Evolutionary conservation across 106 monocot species (phyloP).

Genomic region (Alisma plantagoaquatica): DNA sequence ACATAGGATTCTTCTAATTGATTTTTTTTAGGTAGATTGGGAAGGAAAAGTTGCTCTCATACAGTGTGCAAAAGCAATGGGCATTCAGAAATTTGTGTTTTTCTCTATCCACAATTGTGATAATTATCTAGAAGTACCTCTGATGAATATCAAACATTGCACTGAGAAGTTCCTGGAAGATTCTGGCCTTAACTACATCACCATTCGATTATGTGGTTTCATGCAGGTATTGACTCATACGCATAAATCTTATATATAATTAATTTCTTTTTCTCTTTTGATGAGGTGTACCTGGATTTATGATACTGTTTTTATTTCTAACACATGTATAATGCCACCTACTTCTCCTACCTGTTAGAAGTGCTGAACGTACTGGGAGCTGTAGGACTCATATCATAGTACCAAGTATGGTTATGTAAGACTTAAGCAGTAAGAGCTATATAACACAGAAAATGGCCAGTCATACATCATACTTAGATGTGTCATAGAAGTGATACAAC

Average conservation of each 20-base stretch:
- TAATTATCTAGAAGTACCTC: conserved; percentile 91
- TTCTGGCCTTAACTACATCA: conserved; percentile 71
- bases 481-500: no score
- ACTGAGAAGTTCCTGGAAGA: conserved; percentile 93
- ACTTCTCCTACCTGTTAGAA: no score
- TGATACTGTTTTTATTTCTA: no score
- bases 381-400: no score
- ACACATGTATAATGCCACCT: no score
- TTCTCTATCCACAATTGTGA: conserved; percentile 99
- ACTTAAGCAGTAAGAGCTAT: no score
- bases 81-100: conserved; percentile 91
- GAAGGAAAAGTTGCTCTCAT: conserved; percentile 98
- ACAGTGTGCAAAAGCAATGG: conserved; percentile 98
- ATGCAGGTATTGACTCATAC: conserved; percentile 83
- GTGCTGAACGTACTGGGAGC: no score
- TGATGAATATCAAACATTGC: conserved; percentile 96
- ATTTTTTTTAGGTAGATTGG: conserved; percentile 95
- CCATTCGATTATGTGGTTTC: conserved; percentile 96
- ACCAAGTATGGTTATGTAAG: no score
- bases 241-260: neutral
- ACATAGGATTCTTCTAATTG: conserved; percentile 4
- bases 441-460: no score
- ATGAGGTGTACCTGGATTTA: no score
- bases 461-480: no score
- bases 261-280: neutral